These are phyloP conservation scores for Angophora floribunda DNA, from an alignment of 345 rosid species.

Conservation along the genomic window DNA sequence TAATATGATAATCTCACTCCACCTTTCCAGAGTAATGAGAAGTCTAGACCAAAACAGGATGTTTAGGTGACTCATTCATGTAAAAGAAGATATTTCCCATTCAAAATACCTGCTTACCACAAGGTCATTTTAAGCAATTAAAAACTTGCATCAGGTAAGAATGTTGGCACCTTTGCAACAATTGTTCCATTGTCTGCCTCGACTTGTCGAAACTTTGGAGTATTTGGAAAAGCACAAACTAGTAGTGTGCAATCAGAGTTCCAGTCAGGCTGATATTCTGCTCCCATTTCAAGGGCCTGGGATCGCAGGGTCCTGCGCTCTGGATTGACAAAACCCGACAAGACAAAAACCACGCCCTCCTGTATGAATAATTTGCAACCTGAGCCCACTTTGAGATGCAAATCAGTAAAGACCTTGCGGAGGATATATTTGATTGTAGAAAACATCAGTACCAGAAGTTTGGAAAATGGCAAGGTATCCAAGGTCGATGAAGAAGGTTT, in stretches of 20 bases:
- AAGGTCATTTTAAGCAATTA: background rate
- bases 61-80: background rate
- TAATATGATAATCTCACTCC: background rate
- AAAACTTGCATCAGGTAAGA: background rate
- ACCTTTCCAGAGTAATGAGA: background rate
- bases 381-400: background rate
- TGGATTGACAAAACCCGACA: slow-evolving; percentile 89
- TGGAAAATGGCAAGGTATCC: slow-evolving; percentile 38
- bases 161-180: slow-evolving; percentile 52
- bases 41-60: background rate
- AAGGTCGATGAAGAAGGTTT: slow-evolving; percentile 9
- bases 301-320: slow-evolving; percentile 74
- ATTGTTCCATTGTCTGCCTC: slow-evolving; percentile 64
- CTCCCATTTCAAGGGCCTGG: slow-evolving; percentile 84
- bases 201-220: slow-evolving; percentile 92
- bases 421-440: background rate
- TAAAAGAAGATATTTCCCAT: background rate
- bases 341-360: slow-evolving; percentile 84
- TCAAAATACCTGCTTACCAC: background rate
- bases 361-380: slow-evolving; percentile 18
- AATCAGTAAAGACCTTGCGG: background rate
- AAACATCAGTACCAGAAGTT: slow-evolving; percentile 45
- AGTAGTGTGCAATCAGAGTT: slow-evolving; percentile 65
- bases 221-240: slow-evolving; percentile 78
- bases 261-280: slow-evolving; percentile 76